These are phyloP conservation scores for Gossypium laxum DNA, from an alignment of 441 rosid species.

Conservation along the genomic window DNA sequence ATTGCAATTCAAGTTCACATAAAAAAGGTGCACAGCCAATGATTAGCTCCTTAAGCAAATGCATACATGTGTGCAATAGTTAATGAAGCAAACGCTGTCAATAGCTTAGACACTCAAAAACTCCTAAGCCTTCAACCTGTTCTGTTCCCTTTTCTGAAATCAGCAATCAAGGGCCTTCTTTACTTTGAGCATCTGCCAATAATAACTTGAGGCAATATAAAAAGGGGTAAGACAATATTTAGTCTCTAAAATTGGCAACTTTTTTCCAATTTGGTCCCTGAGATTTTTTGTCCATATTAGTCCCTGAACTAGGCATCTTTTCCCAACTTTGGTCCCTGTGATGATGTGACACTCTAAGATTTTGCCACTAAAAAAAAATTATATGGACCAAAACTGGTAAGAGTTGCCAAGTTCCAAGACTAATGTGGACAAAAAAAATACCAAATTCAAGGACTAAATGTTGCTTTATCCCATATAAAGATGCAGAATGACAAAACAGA, in stretches of 20 bases:
- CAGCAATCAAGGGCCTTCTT: constrained; percentile 40
- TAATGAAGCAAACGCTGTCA: neutral
- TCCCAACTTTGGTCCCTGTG: neutral
- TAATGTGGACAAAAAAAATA: neutral
- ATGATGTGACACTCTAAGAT: neutral
- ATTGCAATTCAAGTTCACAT: neutral
- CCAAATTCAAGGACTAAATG: neutral
- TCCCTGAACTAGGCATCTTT: neutral
- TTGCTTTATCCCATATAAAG: neutral
- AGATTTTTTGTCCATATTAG: neutral
- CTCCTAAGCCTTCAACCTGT: constrained; percentile 49
- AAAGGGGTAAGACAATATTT: neutral
- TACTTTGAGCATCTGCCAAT: constrained; percentile 22
- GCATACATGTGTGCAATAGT: neutral
- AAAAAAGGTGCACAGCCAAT: neutral
- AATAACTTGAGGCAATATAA: neutral
- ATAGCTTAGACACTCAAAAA: constrained; percentile 1
- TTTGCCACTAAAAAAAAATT: neutral
- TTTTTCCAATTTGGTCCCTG: neutral
- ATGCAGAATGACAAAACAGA: neutral
- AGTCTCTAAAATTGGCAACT: neutral
- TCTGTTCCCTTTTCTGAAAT: constrained; percentile 31
- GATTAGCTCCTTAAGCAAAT: neutral
- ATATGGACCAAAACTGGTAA: neutral
- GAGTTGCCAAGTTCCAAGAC: neutral